A percentile compares a stretch with the other conserved stretches of the same genome.
phyloP scores from a whole-genome alignment of 1,284 basidiomycete genomes.

The Microstroma glucosiphilum region DNA sequence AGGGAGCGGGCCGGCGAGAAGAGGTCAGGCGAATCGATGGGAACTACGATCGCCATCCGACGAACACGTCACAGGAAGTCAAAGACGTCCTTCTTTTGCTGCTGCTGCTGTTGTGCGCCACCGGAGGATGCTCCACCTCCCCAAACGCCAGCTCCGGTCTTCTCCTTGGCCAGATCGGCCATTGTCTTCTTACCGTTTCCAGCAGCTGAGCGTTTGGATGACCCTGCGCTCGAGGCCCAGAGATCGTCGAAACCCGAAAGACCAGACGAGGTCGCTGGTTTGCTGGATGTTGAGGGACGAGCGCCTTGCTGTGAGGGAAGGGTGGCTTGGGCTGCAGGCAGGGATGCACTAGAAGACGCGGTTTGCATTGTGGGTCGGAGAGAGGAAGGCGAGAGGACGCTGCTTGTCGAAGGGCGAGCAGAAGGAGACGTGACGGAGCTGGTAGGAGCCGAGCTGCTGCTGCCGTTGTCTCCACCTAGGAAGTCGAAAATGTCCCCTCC shows the following conservation, averaged over 20 bases:
- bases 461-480: constrained; percentile 49
- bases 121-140: constrained; percentile 2
- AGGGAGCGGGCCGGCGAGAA: too few relatives aligned
- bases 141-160: constrained; percentile 35
- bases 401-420: constrained; percentile 11
- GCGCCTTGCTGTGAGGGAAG: too few relatives aligned
- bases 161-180: constrained; percentile 50
- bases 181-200: constrained; percentile 45
- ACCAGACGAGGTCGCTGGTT: neutral
- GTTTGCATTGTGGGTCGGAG: too few relatives aligned
- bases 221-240: constrained; percentile 72
- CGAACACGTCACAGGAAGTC: constrained; percentile 25
- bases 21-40: too few relatives aligned
- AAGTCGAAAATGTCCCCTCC: constrained; percentile 55
- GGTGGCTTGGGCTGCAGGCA: too few relatives aligned
- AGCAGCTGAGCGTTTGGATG: constrained; percentile 38
- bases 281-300: neutral
- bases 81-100: constrained; percentile 36
- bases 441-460: constrained; percentile 13
- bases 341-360: too few relatives aligned
- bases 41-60: too few relatives aligned
- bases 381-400: constrained; percentile 13
- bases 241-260: constrained; percentile 70
- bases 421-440: constrained; percentile 19
- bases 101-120: constrained; percentile 17